Percentiles rank a stretch among this genome's conserved stretches.
Evolutionary conservation across 495 filamentous ascomycete species (phyloP).

Genomic region (Xylaria grammica): DNA sequence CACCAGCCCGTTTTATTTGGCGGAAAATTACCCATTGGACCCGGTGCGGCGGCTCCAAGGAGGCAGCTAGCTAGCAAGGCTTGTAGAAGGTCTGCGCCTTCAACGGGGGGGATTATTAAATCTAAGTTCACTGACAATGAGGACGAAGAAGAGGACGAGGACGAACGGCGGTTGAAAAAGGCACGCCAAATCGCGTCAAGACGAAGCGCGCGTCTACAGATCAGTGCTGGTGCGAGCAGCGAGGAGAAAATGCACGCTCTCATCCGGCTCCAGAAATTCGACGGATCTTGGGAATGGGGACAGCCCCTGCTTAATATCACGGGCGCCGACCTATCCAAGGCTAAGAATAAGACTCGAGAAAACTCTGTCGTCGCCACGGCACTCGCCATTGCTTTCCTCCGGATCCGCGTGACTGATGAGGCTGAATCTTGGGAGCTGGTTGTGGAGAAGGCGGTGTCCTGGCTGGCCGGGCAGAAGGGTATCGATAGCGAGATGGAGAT

Average conservation of each 20-base stretch:
- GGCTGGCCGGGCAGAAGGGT: conserved; percentile 26
- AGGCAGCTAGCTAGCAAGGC: background rate
- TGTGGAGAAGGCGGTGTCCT: conserved; percentile 41
- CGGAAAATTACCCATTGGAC: background rate
- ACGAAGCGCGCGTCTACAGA: background rate
- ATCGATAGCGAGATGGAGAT: background rate
- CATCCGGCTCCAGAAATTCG: conserved; percentile 11
- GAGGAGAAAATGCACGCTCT: background rate
- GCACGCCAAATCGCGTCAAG: background rate
- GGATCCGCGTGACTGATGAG: background rate
- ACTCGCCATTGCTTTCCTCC: background rate
- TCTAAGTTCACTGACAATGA: background rate
- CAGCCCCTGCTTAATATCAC: background rate
- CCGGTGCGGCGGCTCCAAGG: background rate
- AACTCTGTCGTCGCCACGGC: background rate
- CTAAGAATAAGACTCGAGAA: background rate
- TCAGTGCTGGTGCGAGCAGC: background rate
- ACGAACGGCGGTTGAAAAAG: background rate
- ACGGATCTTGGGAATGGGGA: conserved; percentile 10
- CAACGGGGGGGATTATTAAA: too few relatives aligned
- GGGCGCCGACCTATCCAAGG: background rate
- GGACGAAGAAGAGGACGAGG: background rate
- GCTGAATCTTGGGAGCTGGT: conserved; percentile 31
- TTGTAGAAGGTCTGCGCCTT: background rate
- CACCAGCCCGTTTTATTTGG: background rate